Base-by-base conservation (phyloP, 1,139 yeast genomes). In the Geotrichum bryndzae region DNA sequence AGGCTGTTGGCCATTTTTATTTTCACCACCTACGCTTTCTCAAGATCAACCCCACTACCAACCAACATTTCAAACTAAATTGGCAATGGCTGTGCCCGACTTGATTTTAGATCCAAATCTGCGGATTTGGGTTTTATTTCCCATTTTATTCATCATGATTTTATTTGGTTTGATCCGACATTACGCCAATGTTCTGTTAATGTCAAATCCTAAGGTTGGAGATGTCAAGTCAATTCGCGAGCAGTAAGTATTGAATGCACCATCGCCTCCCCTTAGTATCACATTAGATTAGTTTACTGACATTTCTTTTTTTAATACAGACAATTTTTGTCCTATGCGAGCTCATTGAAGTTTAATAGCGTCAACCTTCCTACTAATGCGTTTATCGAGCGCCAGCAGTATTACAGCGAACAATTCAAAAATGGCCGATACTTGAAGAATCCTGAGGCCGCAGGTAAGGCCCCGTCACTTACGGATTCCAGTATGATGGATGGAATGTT, bases 131-230 rank as follows among this genome's bases (percentile, higher is more conserved):
- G 98, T 91, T 51, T 79, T 94, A 31, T 75, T 91, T 55, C 99
- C 99, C 46, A 92, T 94, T 57, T 84, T 96, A 8, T 72, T 88
- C 51, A 96, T 91, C 45, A 91, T 94, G 97, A 87, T 94, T 22
- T 76, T 92, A 62, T 92, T 90, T n/a, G 97, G 97, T 5, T 75
- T 94, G 45, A 75, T 90, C 56, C 80, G 97, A 63, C 86, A 90
- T 64, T 85, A 87, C 68, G 80, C 87, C 41, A 84, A 91, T 56
- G 75, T 79, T 50, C 75, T 90, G 60, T 74, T 88, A 54, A 79
- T 82, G 66, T 83, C 91, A 57, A 74, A 79, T 53, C 85, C 87
- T 3, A 86, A 84, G 67, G 77, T 83, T 45, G 82, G 79, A 48
- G 80, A 81, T 7, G 75, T 79, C 64, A 82, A 80, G 66, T 78